Evolutionary conservation across 495 filamentous ascomycete species (phyloP), one percentile per base, ranked within the genome.

Genomic region (Aspergillus cristatus): DNA sequence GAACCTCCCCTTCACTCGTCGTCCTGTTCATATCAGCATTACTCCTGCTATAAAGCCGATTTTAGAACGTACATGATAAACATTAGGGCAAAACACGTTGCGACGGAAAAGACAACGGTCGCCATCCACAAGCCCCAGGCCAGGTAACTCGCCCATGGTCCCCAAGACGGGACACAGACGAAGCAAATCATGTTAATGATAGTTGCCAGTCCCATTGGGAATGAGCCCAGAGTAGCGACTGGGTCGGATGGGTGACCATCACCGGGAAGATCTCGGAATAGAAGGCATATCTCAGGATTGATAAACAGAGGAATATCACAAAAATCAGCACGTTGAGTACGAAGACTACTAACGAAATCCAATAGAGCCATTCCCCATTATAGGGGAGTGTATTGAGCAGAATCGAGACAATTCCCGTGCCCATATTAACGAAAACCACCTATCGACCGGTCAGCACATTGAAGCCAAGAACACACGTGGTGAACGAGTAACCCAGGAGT

Each of bases 121-220:
- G 77, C 48, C 54, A 72, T 76, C 78, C 79, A 84, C 20, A 80
- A 37, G 8, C 45, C 68, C 72, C 71, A 75, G 14, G 64, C 70
- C 7, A 68, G 45, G 17, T 55, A 53, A 11, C 38, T 32, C 1
- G 50, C 35, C 54, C 59, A 55, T 12, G 55, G 40, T 0, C 71
- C 72, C 74, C 69, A 76, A 3, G 49, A 52, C 0, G 74, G 72
- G 0, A 75, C 73, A 40, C 74, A 78, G 6, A 76, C 65, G 14
- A 66, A 58, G 14, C 61, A 60, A 15, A 71, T 54, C 73, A 78
- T 77, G 34, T 75, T 76, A 34, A 78, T 58, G 14, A 79, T 73
- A 3, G 74, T 82, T 0, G 75, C 71, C 12, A 81, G 62, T 5
- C 75, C 75, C 74, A 81, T 79, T 0, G 78, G 78, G 22, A 80